phyloP scores from a whole-genome alignment of 177 flowering plant species.

The Tripterygium wilfordii region DNA sequence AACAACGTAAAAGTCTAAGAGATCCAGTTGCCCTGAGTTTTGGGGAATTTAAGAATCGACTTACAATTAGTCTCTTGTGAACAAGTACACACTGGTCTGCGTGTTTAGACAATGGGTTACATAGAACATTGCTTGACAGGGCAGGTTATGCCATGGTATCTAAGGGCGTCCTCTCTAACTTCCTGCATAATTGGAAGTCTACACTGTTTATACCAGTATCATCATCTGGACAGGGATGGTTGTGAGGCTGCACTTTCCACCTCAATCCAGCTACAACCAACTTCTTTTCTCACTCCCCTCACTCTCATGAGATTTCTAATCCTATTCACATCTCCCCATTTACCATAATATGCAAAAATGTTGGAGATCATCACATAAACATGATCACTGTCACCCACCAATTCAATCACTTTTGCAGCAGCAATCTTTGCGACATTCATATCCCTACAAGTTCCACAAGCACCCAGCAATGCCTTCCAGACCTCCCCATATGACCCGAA shows the following conservation, averaged over 20 bases:
- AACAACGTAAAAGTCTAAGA: no score
- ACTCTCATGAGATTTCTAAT: constrained; percentile 44
- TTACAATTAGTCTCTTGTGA: no score
- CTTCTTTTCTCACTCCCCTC: constrained; percentile 50
- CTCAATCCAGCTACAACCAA: constrained; percentile 60
- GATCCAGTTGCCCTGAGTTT: no score
- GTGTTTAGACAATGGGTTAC: no score
- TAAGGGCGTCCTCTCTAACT: no score
- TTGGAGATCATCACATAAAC: constrained; percentile 56
- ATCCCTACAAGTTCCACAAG: constrained; percentile 39
- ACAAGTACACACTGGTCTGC: no score
- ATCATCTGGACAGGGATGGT: not conserved
- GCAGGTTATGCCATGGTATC: no score
- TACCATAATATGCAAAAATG: constrained; percentile 38
- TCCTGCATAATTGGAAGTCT: no score
- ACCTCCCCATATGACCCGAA: constrained; percentile 41
- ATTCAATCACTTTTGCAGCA: constrained; percentile 40
- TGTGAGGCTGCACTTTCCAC: constrained; percentile 8
- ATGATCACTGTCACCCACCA: constrained; percentile 45
- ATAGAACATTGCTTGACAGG: no score
- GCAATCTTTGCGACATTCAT: constrained; percentile 43
- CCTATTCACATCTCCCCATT: constrained; percentile 41
- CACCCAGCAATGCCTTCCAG: constrained; percentile 67
- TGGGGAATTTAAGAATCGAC: no score
- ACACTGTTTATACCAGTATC: not conserved